A percentile compares a stretch with the other conserved stretches of the same genome.
phyloP scores from a whole-genome alignment of 768 basidiomycete genomes.

The Rossbeevera mucosa region DNA sequence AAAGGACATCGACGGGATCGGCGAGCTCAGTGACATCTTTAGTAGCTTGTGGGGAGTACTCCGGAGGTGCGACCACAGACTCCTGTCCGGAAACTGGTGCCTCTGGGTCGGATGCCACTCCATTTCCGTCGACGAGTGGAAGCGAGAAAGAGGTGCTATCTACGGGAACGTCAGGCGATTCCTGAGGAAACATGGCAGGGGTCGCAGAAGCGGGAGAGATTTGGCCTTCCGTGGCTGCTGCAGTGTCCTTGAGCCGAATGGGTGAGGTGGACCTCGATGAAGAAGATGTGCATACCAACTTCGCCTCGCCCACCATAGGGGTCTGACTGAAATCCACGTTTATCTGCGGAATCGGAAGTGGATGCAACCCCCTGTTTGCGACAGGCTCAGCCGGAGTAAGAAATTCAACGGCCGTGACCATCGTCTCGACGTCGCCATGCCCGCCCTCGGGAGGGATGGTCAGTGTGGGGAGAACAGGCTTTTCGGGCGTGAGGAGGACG shows the following conservation, averaged over 20 bases:
- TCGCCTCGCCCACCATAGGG: constrained; percentile 22
- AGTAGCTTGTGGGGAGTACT: background rate
- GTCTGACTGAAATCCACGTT: constrained; percentile 22
- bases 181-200: background rate
- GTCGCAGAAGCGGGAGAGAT: constrained; percentile 4
- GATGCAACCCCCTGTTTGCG: constrained; percentile 7
- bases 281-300: constrained; percentile 10
- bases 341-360: constrained; percentile 18
- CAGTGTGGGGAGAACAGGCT: constrained; percentile 29
- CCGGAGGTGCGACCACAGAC: background rate
- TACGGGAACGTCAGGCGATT: constrained; percentile 24
- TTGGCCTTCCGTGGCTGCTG: constrained; percentile 18
- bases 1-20: background rate
- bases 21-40: background rate
- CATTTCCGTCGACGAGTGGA: constrained; percentile 9
- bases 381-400: constrained; percentile 11
- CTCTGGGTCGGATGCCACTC: constrained; percentile 7
- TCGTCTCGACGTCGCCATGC: constrained; percentile 15
- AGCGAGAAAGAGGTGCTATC: constrained; percentile 24
- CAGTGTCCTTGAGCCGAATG: constrained; percentile 19
- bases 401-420: constrained; percentile 27
- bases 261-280: background rate
- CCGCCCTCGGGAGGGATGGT: background rate
- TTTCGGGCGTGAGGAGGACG: constrained; percentile 50
- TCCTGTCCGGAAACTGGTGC: background rate